Conservation (phyloP, 2,329 filamentous ascomycete species). For the Metarhizium robertsii region DNA sequence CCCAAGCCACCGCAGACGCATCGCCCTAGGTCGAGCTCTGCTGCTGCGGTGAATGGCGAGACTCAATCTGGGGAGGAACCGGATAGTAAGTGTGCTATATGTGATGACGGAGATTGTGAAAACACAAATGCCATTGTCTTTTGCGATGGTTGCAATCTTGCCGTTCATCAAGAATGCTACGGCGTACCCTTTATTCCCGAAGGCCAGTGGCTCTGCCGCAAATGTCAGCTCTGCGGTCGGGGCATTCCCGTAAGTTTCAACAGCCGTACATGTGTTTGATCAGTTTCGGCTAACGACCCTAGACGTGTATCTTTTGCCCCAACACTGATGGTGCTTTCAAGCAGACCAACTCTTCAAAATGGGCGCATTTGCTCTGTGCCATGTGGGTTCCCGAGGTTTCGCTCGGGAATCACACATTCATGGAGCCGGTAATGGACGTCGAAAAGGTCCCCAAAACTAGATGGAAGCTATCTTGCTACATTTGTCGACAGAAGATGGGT, state of each 20-base stretch:
- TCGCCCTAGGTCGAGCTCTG: conserved; percentile 83
- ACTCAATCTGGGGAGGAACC: conserved; percentile 77
- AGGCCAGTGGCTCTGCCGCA: conserved; percentile 94
- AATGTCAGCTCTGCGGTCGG: conserved; percentile 90
- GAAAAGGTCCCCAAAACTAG: conserved; percentile 93
- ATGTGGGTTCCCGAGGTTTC: conserved; percentile 99
- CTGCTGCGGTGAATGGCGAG: conserved; percentile 91
- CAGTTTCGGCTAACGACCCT: conserved; percentile 10
- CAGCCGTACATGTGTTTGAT: not conserved
- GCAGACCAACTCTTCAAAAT: conserved; percentile 91
- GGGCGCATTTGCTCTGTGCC: conserved; percentile 91
- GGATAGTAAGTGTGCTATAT: conserved; percentile 95
- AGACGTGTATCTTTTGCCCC: conserved; percentile 96
- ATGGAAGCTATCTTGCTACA: conserved; percentile 92
- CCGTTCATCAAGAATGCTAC: conserved; percentile 98
- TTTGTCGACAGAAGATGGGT: conserved; percentile 95
- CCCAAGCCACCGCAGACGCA: conserved; percentile 94
- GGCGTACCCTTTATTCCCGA: conserved; percentile 98
- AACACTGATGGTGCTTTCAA: conserved; percentile 98
- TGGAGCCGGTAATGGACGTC: conserved; percentile 96
- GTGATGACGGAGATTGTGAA: conserved; percentile 98
- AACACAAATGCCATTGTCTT: conserved; percentile 99
- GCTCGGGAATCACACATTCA: conserved; percentile 90
- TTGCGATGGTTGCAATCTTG: conserved; percentile 94
- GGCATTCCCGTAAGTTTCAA: conserved; percentile 62